Evolutionary conservation across 2,329 filamentous ascomycete species (phyloP).

Genomic region (Rhynchosporium secalis): DNA sequence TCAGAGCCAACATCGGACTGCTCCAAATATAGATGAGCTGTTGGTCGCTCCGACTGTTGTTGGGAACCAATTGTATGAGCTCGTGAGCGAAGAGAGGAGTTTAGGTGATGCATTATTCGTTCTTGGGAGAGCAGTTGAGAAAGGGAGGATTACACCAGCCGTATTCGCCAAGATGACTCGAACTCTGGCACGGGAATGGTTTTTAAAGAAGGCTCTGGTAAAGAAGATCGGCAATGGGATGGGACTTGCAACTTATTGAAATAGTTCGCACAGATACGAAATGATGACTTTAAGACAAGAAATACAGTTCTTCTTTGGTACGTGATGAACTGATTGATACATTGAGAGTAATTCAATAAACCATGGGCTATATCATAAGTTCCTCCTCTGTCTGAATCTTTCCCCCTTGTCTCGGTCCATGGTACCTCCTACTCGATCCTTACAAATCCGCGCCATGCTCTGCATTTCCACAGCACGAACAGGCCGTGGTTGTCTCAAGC

Average conservation of each 20-base stretch:
- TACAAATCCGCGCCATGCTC: constrained; percentile 37
- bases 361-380: constrained; percentile 14
- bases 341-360: constrained; percentile 8
- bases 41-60: constrained; percentile 93
- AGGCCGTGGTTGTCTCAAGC: constrained; percentile 36
- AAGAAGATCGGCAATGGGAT: constrained; percentile 76
- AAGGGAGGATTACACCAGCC: constrained; percentile 67
- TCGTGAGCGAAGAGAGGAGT: constrained; percentile 85
- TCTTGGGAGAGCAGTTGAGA: constrained; percentile 71
- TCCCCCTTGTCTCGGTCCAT: constrained; percentile 23
- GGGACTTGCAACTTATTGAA: constrained; percentile 52
- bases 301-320: background rate
- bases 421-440: constrained; percentile 27
- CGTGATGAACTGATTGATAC: constrained; percentile 13
- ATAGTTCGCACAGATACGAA: constrained; percentile 4
- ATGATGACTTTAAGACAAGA: background rate
- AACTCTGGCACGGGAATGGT: constrained; percentile 75
- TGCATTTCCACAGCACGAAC: constrained; percentile 35
- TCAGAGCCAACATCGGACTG: constrained; percentile 65
- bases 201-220: constrained; percentile 77
- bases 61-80: constrained; percentile 84
- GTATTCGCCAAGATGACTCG: constrained; percentile 79
- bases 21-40: constrained; percentile 83
- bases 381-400: constrained; percentile 9
- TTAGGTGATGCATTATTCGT: constrained; percentile 86